phyloP scores from a whole-genome alignment of 495 filamentous ascomycete genomes.

The Cercophora sp. region DNA sequence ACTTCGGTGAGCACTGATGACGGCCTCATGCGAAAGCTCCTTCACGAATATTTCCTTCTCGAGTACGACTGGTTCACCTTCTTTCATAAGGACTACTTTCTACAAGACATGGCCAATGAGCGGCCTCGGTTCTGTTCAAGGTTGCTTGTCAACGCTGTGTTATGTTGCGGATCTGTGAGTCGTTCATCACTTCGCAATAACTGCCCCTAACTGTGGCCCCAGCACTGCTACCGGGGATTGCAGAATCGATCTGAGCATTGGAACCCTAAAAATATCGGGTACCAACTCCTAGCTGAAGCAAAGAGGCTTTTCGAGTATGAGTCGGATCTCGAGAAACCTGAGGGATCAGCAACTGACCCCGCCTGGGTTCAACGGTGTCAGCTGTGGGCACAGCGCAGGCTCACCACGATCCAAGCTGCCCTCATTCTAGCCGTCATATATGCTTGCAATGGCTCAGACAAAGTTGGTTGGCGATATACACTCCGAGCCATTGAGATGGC shows the following conservation, averaged over 20 bases:
- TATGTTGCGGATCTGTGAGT: conserved; percentile 37
- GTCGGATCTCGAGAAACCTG: conserved; percentile 14
- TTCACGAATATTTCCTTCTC: conserved; percentile 35
- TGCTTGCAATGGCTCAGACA: conserved; percentile 31
- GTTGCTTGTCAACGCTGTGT: conserved; percentile 35
- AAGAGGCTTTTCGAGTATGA: conserved; percentile 37
- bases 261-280: conserved; percentile 33
- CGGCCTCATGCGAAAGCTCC: conserved; percentile 27
- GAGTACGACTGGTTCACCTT: conserved; percentile 33
- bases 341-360: conserved; percentile 13
- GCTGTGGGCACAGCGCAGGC: conserved; percentile 22
- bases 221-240: conserved; percentile 32
- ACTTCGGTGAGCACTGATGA: conserved; percentile 34
- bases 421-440: conserved; percentile 28
- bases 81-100: conserved; percentile 37
- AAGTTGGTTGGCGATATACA: conserved; percentile 32
- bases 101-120: conserved; percentile 33
- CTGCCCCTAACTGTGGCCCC: background rate
- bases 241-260: conserved; percentile 31
- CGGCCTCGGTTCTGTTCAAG: conserved; percentile 32
- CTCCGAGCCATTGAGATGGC: conserved; percentile 33
- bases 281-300: conserved; percentile 39
- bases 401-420: conserved; percentile 36
- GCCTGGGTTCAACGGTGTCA: conserved; percentile 14
- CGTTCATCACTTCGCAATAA: background rate